phyloP scores from a whole-genome alignment of 1,284 basidiomycete genomes.

The Apiotrichum domesticum region DNA sequence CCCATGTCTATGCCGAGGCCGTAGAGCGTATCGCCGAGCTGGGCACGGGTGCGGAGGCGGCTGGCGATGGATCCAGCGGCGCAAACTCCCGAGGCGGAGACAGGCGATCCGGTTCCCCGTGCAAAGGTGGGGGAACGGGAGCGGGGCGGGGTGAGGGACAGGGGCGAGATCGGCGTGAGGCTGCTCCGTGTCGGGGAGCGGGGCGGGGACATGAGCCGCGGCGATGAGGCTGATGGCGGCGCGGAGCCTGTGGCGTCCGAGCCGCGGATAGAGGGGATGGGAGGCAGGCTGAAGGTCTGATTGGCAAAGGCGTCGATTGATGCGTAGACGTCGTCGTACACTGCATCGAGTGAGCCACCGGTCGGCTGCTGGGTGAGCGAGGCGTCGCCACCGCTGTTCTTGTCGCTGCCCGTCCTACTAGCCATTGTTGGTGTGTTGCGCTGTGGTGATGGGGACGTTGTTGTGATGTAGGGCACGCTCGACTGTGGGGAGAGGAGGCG shows the following conservation, averaged over 20 bases:
- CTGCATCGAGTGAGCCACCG: constrained; percentile 3
- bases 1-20: constrained; percentile 9
- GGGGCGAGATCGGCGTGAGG: neutral
- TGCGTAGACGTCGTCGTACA: constrained; percentile 37
- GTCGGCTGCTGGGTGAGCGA: constrained; percentile 7
- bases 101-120: neutral
- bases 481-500: constrained; percentile 15
- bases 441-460: constrained; percentile 38
- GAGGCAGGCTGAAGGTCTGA: neutral
- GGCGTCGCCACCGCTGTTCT: too few relatives aligned
- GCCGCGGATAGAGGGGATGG: constrained; percentile 7
- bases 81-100: neutral
- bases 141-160: neutral
- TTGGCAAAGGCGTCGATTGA: constrained; percentile 35
- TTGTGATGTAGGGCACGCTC: constrained; percentile 23
- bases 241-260: neutral
- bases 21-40: neutral
- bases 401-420: too few relatives aligned
- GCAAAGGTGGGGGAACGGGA: neutral
- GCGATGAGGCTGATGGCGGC: neutral
- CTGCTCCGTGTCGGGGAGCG: neutral
- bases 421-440: constrained; percentile 1
- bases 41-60: neutral
- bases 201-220: neutral
- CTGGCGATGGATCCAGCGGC: neutral